These are phyloP conservation scores for Exidia glandulosa DNA, from an alignment of 768 basidiomycete species.

Conservation along the genomic window DNA sequence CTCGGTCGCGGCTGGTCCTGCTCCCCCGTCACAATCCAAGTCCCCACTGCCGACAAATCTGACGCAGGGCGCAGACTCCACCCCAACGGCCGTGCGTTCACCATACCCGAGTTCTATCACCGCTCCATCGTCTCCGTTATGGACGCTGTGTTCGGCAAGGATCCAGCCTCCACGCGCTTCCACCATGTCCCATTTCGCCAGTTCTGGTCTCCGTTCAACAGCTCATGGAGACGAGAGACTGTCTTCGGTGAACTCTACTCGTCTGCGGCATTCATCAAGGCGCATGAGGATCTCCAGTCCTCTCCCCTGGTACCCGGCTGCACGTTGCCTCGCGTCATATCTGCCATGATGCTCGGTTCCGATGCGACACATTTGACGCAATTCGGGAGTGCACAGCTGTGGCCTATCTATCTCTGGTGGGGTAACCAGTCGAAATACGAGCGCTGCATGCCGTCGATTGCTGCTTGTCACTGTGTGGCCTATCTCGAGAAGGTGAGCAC, in stretches of 20 bases:
- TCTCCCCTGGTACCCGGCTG: slow-evolving; percentile 12
- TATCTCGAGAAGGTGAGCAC: slow-evolving; percentile 19
- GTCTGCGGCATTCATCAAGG: slow-evolving; percentile 13
- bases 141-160: slow-evolving; percentile 1
- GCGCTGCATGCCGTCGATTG: slow-evolving; percentile 16
- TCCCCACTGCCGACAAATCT: slow-evolving; percentile 13
- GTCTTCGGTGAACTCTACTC: slow-evolving; percentile 16
- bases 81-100: neutral
- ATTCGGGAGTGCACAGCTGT: slow-evolving; percentile 23
- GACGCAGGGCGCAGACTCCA: no score
- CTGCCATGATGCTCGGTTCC: slow-evolving; percentile 20
- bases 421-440: slow-evolving; percentile 33
- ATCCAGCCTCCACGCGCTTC: slow-evolving; percentile 5
- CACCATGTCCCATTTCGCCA: slow-evolving; percentile 19
- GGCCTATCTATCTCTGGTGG: slow-evolving; percentile 25
- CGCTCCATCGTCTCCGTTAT: slow-evolving; percentile 11
- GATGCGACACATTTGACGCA: slow-evolving; percentile 21
- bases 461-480: slow-evolving; percentile 28
- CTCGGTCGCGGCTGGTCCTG: slow-evolving; percentile 15
- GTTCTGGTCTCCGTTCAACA: slow-evolving; percentile 12
- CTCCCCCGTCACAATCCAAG: slow-evolving; percentile 12
- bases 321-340: slow-evolving; percentile 10
- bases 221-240: slow-evolving; percentile 5
- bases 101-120: slow-evolving; percentile 12
- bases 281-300: slow-evolving; percentile 13